These are phyloP conservation scores for Chalciporus pseudorubinellus DNA, from an alignment of 768 basidiomycete species.

Conservation along the genomic window DNA sequence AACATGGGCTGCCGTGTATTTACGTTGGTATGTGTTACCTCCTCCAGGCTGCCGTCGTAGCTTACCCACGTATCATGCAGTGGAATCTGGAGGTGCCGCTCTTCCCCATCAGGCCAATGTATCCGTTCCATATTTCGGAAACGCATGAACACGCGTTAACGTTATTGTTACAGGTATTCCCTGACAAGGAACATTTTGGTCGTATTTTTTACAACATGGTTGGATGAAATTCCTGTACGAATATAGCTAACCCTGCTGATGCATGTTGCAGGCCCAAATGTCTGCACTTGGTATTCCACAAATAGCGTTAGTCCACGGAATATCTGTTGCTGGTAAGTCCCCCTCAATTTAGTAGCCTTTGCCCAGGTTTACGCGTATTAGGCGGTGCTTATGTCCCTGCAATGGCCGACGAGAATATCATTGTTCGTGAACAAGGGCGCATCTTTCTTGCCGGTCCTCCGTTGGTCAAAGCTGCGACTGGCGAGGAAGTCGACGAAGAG, in stretches of 20 bases:
- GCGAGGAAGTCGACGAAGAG: slow-evolving; percentile 91
- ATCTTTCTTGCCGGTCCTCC: slow-evolving; percentile 96
- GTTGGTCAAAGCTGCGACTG: slow-evolving; percentile 91
- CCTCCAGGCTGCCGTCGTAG: background rate
- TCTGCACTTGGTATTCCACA: slow-evolving; percentile 89
- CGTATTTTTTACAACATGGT: slow-evolving; percentile 98
- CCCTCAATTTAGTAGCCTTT: background rate
- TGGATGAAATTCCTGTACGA: slow-evolving; percentile 1
- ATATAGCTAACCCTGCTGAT: slow-evolving; percentile 9
- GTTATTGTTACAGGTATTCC: slow-evolving; percentile 58
- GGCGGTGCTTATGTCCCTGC: slow-evolving; percentile 94
- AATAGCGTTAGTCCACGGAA: slow-evolving; percentile 91
- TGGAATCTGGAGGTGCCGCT: slow-evolving; percentile 93
- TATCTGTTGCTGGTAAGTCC: slow-evolving; percentile 75
- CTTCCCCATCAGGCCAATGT: slow-evolving; percentile 89
- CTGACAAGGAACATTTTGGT: slow-evolving; percentile 94
- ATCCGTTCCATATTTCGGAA: slow-evolving; percentile 5
- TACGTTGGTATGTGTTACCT: slow-evolving; percentile 68
- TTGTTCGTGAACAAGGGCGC: slow-evolving; percentile 85
- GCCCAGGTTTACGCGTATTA: slow-evolving; percentile 24
- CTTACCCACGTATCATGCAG: slow-evolving; percentile 38
- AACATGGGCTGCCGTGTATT: slow-evolving; percentile 86
- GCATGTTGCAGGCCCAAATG: slow-evolving; percentile 76
- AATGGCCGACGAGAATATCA: slow-evolving; percentile 94
- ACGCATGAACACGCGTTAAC: slow-evolving; percentile 1